Conservation (phyloP, 495 filamentous ascomycete species). For the Annulohypoxylon stygium region DNA sequence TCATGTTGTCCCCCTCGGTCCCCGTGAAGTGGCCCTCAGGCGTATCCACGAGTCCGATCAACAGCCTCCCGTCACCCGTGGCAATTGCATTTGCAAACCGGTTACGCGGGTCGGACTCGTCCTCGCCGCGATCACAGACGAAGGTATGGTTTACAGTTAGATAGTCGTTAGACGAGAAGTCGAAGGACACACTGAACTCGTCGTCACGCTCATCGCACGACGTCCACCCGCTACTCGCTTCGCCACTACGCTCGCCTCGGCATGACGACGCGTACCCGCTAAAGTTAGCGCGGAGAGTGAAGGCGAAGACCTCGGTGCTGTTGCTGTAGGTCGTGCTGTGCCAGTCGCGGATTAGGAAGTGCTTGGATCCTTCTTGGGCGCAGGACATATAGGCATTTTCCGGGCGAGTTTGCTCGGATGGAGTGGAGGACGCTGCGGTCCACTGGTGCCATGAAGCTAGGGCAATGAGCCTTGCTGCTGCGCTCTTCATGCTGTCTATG, state of each 20-base stretch:
- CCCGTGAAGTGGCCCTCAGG: conserved; percentile 33
- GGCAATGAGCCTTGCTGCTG: background rate
- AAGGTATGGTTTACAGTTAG: conserved; percentile 24
- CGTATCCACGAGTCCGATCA: conserved; percentile 25
- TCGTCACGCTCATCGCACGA: conserved; percentile 16
- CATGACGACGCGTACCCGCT: conserved; percentile 29
- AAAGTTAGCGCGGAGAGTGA: conserved; percentile 23
- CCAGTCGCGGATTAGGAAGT: conserved; percentile 36
- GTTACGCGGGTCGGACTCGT: conserved; percentile 23
- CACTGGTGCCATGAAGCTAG: conserved; percentile 11
- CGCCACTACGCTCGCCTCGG: conserved; percentile 15
- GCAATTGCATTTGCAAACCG: conserved; percentile 1
- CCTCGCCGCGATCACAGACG: conserved; percentile 28
- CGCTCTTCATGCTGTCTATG: background rate
- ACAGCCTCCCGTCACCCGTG: conserved; percentile 21
- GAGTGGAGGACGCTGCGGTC: background rate
- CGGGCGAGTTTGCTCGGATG: background rate
- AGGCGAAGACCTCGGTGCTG: conserved; percentile 29
- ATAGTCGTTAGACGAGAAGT: conserved; percentile 39
- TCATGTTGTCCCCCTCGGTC: conserved; percentile 39
- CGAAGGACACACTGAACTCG: conserved; percentile 10
- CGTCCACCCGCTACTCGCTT: conserved; percentile 30
- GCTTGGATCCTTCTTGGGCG: conserved; percentile 9
- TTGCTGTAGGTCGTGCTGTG: conserved; percentile 20
- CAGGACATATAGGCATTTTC: conserved; percentile 18